Percentiles rank a stretch among this genome's conserved stretches.
Conservation (phyloP, 805 yeast species). For the Tetrapisispora phaffii region DNA sequence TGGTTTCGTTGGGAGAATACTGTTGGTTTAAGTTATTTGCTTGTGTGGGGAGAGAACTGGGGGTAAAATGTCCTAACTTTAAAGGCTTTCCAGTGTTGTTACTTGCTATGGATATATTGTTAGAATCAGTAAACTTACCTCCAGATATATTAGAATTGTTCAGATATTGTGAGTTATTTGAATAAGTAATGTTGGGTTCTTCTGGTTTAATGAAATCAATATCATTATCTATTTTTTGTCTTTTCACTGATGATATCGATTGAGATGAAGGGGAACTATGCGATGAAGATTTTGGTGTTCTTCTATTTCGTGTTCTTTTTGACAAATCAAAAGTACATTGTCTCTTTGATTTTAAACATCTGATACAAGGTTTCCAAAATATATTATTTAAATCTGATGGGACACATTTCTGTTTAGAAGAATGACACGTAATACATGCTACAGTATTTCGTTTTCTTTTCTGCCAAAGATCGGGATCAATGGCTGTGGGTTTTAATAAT, state of each 20-base stretch:
- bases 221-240: neutral
- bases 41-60: too few relatives aligned
- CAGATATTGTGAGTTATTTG: neutral
- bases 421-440: slow-evolving; percentile 47
- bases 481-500: slow-evolving; percentile 12
- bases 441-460: slow-evolving; percentile 27
- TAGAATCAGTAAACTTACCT: too few relatives aligned
- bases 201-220: neutral
- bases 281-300: slow-evolving; percentile 6
- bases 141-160: neutral
- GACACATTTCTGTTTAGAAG: slow-evolving; percentile 74
- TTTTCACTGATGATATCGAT: neutral
- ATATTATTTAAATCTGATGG: slow-evolving; percentile 43
- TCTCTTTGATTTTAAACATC: slow-evolving; percentile 58
- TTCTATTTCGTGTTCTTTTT: slow-evolving; percentile 43
- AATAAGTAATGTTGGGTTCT: neutral
- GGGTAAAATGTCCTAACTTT: too few relatives aligned
- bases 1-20: too few relatives aligned
- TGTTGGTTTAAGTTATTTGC: too few relatives aligned
- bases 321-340: slow-evolving; percentile 59
- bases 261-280: neutral
- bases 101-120: too few relatives aligned
- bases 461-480: slow-evolving; percentile 17
- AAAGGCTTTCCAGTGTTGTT: too few relatives aligned
- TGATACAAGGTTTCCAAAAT: slow-evolving; percentile 55